phyloP scores from a whole-genome alignment of 2,329 filamentous ascomycete species.

The Talaromyces pinophilus region DNA sequence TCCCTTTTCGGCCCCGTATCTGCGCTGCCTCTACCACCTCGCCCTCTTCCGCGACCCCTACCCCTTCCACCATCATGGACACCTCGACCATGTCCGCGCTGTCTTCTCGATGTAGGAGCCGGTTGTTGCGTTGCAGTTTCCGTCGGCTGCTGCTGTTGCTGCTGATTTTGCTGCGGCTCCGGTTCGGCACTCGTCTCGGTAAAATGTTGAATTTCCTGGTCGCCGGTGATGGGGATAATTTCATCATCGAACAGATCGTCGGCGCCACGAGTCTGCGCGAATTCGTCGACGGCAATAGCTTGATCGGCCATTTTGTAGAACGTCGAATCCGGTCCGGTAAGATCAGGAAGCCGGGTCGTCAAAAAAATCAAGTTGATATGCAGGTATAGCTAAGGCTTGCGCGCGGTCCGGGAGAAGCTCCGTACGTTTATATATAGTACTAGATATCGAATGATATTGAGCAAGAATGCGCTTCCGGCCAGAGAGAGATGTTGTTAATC shows the following conservation, averaged over 20 bases:
- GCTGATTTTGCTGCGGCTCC: constrained; percentile 17
- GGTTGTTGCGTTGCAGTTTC: constrained; percentile 27
- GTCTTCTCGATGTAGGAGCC: constrained; percentile 27
- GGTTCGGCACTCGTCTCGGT: constrained; percentile 24
- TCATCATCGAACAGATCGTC: constrained; percentile 56
- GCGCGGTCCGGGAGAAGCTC: background rate
- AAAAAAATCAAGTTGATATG: background rate
- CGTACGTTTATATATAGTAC: background rate
- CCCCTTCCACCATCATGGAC: constrained; percentile 19
- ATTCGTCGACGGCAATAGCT: constrained; percentile 45
- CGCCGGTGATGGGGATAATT: constrained; percentile 47
- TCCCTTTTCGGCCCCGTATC: constrained; percentile 19
- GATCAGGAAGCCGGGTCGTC: background rate
- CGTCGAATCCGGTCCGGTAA: background rate
- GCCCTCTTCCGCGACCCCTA: constrained; percentile 11
- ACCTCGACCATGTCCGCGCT: constrained; percentile 22
- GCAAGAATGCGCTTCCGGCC: background rate
- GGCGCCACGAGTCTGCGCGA: constrained; percentile 52
- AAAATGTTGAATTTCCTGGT: constrained; percentile 31
- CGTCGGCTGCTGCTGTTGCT: constrained; percentile 20
- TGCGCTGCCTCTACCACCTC: background rate
- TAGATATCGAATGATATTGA: background rate
- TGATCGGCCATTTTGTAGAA: constrained; percentile 18
- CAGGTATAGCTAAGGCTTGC: background rate
- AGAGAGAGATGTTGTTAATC: background rate